Base-by-base conservation (phyloP, 768 basidiomycete genomes). In the Tephrocybe sp. region DNA sequence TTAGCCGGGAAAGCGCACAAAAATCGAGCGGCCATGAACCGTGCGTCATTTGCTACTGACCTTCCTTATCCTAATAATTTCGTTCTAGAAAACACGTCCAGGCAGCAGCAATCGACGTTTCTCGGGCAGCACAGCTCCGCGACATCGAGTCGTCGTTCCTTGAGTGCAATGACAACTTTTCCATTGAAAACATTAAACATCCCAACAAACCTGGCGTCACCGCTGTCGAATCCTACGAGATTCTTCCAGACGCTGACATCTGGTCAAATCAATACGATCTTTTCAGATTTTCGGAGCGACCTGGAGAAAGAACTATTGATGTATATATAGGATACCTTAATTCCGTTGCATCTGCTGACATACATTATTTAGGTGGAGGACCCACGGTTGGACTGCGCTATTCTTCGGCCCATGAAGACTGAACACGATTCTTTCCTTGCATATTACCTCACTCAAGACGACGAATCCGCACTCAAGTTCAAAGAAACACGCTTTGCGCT, bases 221-320 rank as follows among this genome's bases (percentile, higher is more conserved):
- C 0, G 91, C 92, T 2, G 77, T 89, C 40, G 89, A 91, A 60
- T 83, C 86, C 7, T 94, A 82, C 65, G 86, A 92, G 54, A 71
- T 94, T 46, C 75, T 92, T 11, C 93, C 93, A 0, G 91, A 95
- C 59, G 77, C 79, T 3, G 84, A 88, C 52, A 83, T 93, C 30
- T 95, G 91, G 91, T 82, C 89, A 34, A 94, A 91, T 61, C 86
- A 86, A 54, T 91, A 92, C 62, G 91, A 93, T 64, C 64, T 94
- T 45, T 91, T 93, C 74, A 73, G 84, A 50, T 93, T 94, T 63
- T 83, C 83, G 10, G 91, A 94, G 63, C 73, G 90, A 16, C 91
- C 91, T 13, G 91, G 91, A n/a, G 91, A 93, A 49, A 73, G 84
- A 38, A 58, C 78, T 12, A 58, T 78, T 6, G 89, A 91, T 56